These are phyloP conservation scores for Claviceps quebecensis DNA, from an alignment of 2,329 filamentous ascomycete genomes.

Conservation along the genomic window DNA sequence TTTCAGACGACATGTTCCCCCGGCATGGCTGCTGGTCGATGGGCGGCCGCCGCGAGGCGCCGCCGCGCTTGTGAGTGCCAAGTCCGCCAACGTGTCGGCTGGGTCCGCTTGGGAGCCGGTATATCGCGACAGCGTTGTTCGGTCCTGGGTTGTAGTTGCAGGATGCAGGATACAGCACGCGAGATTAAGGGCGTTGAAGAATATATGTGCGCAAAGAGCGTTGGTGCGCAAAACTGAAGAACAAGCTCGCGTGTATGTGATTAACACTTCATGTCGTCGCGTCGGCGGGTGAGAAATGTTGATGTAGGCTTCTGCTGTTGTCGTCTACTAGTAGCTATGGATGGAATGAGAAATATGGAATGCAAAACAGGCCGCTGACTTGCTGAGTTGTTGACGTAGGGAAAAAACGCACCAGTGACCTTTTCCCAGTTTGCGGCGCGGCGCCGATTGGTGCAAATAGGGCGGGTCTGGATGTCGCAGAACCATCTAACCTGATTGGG, in stretches of 20 bases:
- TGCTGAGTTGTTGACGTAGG: neutral
- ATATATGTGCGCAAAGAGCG: no score
- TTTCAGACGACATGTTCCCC: slow-evolving; percentile 33
- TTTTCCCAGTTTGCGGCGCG: neutral
- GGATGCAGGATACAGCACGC: no score
- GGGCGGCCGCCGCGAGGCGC: slow-evolving; percentile 14
- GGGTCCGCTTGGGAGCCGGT: neutral
- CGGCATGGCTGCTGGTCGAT: slow-evolving; percentile 11
- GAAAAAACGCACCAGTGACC: neutral
- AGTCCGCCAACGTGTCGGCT: slow-evolving; percentile 5
- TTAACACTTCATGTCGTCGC: neutral
- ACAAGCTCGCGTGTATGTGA: no score
- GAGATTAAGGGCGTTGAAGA: no score
- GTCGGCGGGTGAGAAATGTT: neutral
- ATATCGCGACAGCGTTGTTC: no score
- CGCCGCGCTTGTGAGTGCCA: slow-evolving; percentile 3
- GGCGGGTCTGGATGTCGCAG: neutral
- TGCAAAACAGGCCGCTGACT: neutral
- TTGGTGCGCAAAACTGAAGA: neutral
- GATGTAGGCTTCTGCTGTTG: neutral
- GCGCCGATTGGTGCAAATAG: neutral
- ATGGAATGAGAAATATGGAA: neutral
- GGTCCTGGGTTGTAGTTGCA: no score
- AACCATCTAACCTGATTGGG: neutral
- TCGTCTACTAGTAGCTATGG: neutral